Conservation (phyloP, 441 rosid species). For the Sinapis alba region DNA sequence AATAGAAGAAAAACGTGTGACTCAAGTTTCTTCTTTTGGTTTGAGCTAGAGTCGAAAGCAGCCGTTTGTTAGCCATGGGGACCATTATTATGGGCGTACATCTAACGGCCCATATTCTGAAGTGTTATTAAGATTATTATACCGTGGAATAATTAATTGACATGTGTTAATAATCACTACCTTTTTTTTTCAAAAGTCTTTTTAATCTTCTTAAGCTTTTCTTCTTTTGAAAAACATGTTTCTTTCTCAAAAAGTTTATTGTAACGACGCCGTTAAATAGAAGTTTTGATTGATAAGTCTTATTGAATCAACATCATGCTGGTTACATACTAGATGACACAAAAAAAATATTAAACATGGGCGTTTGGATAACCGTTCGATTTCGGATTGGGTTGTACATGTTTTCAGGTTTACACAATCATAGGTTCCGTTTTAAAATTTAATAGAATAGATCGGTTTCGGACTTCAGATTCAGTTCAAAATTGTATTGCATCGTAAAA, state of each 20-base stretch:
- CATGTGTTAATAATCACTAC: not conserved
- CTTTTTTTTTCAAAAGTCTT: not conserved
- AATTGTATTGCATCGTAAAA: no score
- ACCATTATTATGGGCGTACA: slow-evolving; percentile 7
- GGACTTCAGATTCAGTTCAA: no score
- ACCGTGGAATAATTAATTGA: not conserved
- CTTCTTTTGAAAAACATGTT: not conserved
- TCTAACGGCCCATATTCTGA: not conserved
- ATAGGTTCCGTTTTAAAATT: no score
- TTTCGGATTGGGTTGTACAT: no score
- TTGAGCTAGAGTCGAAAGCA: not conserved
- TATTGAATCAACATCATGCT: no score
- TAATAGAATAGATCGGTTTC: no score
- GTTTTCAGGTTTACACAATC: no score
- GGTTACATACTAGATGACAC: no score
- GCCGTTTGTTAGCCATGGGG: slow-evolving; percentile 4
- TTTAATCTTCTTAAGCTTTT: not conserved
- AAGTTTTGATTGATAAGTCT: no score
- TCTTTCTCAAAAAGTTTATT: not conserved
- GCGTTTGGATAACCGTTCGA: no score
- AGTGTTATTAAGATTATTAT: not conserved
- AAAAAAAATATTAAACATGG: no score
- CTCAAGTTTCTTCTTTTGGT: not conserved
- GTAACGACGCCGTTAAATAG: not conserved
- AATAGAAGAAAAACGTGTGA: slow-evolving; percentile 20